Percentiles rank a stretch among this genome's conserved stretches.
Conservation (phyloP, 805 yeast species). For the Vanderwaltozyma verrucispora region DNA sequence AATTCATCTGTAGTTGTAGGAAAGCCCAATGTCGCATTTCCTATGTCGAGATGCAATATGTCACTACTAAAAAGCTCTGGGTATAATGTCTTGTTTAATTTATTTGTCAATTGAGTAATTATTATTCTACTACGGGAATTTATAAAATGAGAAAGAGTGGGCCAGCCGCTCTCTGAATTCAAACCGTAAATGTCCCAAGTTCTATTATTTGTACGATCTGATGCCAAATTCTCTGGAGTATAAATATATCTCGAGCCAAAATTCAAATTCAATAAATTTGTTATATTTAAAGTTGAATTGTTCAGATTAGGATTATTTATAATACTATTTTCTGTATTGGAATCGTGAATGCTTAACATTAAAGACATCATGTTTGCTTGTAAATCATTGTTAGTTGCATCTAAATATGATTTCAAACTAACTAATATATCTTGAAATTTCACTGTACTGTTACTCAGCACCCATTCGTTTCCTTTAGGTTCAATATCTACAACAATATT, state of each 20-base stretch:
- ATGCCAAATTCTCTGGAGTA: constrained; percentile 18
- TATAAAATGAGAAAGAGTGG: constrained; percentile 29
- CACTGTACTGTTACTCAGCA: constrained; percentile 12
- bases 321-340: too few species aligned
- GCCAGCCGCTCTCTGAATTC: constrained; percentile 23
- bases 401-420: constrained; percentile 28
- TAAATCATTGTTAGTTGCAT: constrained; percentile 35
- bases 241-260: constrained; percentile 19
- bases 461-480: constrained; percentile 36
- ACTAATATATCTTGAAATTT: constrained; percentile 20
- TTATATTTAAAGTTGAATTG: constrained; percentile 7
- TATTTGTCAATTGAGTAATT: constrained; percentile 27
- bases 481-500: constrained; percentile 44
- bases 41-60: constrained; percentile 13
- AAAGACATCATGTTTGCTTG: constrained; percentile 36
- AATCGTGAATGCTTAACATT: constrained; percentile 26
- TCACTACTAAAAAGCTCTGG: constrained; percentile 23
- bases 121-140: constrained; percentile 28
- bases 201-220: constrained; percentile 13
- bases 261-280: constrained; percentile 12
- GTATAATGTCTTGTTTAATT: constrained; percentile 22
- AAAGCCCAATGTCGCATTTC: constrained; percentile 14
- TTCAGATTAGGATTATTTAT: too few species aligned
- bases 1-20: constrained; percentile 11
- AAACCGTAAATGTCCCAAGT: constrained; percentile 12